Percentiles rank a stretch among this genome's conserved stretches.
phyloP scores from a whole-genome alignment of 176 grass and related monocot species.

The Oryza officinalis region DNA sequence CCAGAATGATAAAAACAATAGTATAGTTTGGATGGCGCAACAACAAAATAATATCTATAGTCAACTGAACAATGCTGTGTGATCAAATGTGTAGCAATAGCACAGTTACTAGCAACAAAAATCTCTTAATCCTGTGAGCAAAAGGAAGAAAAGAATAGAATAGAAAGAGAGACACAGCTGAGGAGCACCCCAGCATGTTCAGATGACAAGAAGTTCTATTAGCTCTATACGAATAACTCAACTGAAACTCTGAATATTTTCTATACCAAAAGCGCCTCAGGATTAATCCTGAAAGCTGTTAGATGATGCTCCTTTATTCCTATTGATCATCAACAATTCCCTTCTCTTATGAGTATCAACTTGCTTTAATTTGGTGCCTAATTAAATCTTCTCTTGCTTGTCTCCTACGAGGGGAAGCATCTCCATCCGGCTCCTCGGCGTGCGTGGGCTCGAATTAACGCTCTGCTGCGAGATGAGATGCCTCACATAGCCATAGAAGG shows the following conservation, averaged over 20 bases:
- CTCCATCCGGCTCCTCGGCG: constrained; percentile 69
- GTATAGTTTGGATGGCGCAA: not conserved
- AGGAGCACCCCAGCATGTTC: not conserved
- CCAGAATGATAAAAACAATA: not conserved
- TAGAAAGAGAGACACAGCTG: not conserved
- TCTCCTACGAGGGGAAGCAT: constrained; percentile 75
- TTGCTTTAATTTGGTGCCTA: constrained; percentile 10
- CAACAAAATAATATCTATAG: not conserved
- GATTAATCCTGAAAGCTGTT: constrained; percentile 6
- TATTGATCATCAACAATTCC: constrained; percentile 9
- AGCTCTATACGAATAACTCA: not conserved
- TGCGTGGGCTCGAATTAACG: constrained; percentile 37
- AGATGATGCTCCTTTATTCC: constrained; percentile 35
- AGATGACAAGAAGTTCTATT: not conserved
- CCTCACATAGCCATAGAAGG: constrained; percentile 94
- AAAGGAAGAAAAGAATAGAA: not conserved
- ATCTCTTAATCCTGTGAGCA: not conserved
- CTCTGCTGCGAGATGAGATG: constrained; percentile 69
- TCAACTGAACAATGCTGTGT: not conserved
- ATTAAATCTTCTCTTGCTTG: constrained; percentile 71
- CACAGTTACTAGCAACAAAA: not conserved
- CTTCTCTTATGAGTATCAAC: not conserved
- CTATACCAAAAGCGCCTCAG: constrained; percentile 5
- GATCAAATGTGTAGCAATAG: not conserved
- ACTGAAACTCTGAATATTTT: not conserved